Conservation (phyloP, 345 rosid genomes). For the Eucalyptus pauciflora region DNA sequence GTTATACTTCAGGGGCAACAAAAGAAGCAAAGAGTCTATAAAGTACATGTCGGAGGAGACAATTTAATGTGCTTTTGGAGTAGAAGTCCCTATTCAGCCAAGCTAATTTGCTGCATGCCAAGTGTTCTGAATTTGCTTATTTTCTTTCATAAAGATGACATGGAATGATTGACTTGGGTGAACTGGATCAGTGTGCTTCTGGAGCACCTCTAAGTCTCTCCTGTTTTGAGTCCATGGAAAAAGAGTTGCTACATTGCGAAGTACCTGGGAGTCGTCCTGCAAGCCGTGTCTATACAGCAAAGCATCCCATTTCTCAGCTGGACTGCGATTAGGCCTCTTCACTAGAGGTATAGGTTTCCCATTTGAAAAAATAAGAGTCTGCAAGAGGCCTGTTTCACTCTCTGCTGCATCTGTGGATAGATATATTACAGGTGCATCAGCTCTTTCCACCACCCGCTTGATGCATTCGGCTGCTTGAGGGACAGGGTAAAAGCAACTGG, state of each 20-base stretch:
- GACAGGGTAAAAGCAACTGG: conserved; percentile 91
- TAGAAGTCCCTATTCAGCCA: neutral
- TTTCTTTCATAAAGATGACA: neutral
- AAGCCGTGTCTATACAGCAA: conserved; percentile 64
- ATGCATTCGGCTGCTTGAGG: conserved; percentile 97
- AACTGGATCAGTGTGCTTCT: neutral
- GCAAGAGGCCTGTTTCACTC: conserved; percentile 81
- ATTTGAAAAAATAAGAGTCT: conserved; percentile 42
- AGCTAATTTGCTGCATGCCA: neutral
- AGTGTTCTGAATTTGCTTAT: neutral
- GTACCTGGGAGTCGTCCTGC: conserved; percentile 69
- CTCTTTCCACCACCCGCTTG: conserved; percentile 57
- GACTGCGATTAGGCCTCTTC: conserved; percentile 55
- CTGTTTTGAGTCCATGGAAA: neutral
- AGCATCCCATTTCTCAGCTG: conserved; percentile 96
- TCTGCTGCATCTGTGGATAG: conserved; percentile 97
- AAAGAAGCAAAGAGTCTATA: neutral
- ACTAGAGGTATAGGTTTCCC: conserved; percentile 76
- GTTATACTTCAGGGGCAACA: neutral
- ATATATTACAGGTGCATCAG: conserved; percentile 60
- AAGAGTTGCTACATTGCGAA: neutral
- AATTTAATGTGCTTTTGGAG: neutral
- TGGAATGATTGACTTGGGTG: neutral
- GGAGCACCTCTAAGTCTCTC: neutral
- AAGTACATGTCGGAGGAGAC: neutral